Evolutionary conservation across 139 green algal genomes (phyloP), one percentile per base, ranked within the genome.

Genomic region (Auxenochlorella protothecoides): DNA sequence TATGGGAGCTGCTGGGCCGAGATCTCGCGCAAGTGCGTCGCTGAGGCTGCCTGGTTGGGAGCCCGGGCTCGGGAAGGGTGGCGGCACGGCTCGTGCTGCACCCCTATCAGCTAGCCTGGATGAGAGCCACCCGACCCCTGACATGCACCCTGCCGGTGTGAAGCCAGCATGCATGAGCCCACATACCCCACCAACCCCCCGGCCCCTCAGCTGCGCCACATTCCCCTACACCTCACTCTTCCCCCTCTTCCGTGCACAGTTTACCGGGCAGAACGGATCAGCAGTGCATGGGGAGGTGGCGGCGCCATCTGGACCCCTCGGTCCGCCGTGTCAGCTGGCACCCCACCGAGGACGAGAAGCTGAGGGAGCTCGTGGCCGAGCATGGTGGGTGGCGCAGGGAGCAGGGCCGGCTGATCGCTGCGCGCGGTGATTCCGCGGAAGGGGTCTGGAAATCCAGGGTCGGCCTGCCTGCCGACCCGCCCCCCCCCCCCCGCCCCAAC

Each of bases 261-360:
- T 74, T 88, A 59, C 71, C 78, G n/a, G 86, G 88, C 0, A 80
- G 88, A 55, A 93, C 89, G 55, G 89, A 96, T 74, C 91, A 96
- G 84, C 91, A 96, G 80, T 95, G 91, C 81, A 94, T 96, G 89
- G 91, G 89, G 13, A 79, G 89, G 52, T 95, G 88, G 88, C 78
- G 85, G 52, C 78, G 88, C 3, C 90, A 93, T 76, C 79, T 96
- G 56, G 91, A 96, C 78, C 91, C 91, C 2, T 76, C 71, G 60
- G 91, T 96, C 59, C 71, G 68, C 14, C 57, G 74, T 72, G 83
- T 82, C 7, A 71, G 65, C n/a, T 94, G 88, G 85, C 65, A 16
- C 2, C 59, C 78, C 5, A 72, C 82, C 16, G 90, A 96, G 68
- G 90, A 94, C 67, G 75, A 73, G 2, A 63, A 62, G 74, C 79